Conservation (phyloP, 192 early-diverging fungal species). For the Coemansia sp. region DNA sequence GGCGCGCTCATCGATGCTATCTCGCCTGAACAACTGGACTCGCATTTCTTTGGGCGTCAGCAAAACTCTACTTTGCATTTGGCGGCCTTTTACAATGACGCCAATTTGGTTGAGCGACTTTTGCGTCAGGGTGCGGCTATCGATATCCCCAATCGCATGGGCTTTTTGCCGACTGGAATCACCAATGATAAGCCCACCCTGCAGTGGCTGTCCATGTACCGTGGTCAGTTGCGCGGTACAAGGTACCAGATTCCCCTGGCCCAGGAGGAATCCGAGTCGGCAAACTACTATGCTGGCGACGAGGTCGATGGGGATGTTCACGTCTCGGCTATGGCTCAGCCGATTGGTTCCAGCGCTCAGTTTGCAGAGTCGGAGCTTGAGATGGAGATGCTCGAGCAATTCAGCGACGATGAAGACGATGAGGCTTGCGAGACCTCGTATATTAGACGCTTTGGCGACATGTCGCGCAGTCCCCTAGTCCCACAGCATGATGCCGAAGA, state of each 20-base stretch:
- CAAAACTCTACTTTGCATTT: constrained; percentile 59
- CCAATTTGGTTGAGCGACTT: constrained; percentile 54
- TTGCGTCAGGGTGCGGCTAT: constrained; percentile 56
- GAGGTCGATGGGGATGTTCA: constrained; percentile 3
- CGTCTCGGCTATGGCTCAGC: constrained; percentile 20
- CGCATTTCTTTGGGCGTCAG: constrained; percentile 58
- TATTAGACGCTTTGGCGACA: constrained; percentile 48
- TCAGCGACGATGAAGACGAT: constrained; percentile 48
- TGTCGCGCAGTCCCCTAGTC: not conserved
- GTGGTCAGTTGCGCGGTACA: constrained; percentile 47
- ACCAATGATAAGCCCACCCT: constrained; percentile 56
- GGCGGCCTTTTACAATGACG: constrained; percentile 60
- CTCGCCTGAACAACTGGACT: constrained; percentile 56
- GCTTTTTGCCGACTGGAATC: constrained; percentile 47
- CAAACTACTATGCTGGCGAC: constrained; percentile 9
- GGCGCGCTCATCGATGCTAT: constrained; percentile 57
- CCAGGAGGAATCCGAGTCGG: constrained; percentile 15
- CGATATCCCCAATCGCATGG: constrained; percentile 57
- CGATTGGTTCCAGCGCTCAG: constrained; percentile 12
- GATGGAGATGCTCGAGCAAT: constrained; percentile 28
- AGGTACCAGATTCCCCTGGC: constrained; percentile 35
- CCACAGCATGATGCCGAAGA: constrained; percentile 4
- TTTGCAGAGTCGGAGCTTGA: constrained; percentile 28
- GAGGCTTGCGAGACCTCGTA: constrained; percentile 40
- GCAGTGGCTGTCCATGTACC: constrained; percentile 57